phyloP scores from a whole-genome alignment of 1,284 basidiomycete genomes.

The Fomitopsis pinicola region DNA sequence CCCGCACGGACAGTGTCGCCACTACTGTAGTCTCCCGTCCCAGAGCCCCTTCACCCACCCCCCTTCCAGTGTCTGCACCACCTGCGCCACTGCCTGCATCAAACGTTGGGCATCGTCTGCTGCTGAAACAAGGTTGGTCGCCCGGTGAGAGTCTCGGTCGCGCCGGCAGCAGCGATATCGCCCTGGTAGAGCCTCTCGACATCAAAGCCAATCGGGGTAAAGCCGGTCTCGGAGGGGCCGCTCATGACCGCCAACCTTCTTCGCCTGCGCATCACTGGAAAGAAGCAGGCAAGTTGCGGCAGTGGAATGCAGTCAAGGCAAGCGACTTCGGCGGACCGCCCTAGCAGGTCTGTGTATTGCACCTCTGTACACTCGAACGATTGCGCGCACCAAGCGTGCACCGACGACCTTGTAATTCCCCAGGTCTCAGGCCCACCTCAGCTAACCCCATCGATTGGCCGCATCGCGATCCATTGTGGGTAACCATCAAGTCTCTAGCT shows the following conservation, averaged over 20 bases:
- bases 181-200: conserved; percentile 53
- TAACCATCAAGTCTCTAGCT: too few species aligned
- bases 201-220: conserved; percentile 38
- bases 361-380: too few species aligned
- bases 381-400: too few species aligned
- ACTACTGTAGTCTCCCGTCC: neutral
- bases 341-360: neutral
- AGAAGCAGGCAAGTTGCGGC: conserved; percentile 22
- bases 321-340: neutral
- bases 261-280: conserved; percentile 21
- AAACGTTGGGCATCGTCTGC: conserved; percentile 65
- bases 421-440: too few species aligned
- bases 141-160: conserved; percentile 60
- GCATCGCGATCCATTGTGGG: too few species aligned
- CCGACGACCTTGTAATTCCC: too few species aligned
- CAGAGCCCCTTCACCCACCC: conserved; percentile 8
- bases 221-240: conserved; percentile 48
- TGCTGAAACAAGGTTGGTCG: conserved; percentile 71
- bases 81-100: conserved; percentile 42
- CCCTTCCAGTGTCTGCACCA: conserved; percentile 30
- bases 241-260: too few species aligned
- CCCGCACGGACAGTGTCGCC: neutral
- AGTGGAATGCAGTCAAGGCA: conserved; percentile 3
- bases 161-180: conserved; percentile 26
- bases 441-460: too few species aligned